A percentile compares a stretch with the other conserved stretches of the same genome.
Conservation (phyloP, 2,329 filamentous ascomycete species). For the Phoma sp. region DNA sequence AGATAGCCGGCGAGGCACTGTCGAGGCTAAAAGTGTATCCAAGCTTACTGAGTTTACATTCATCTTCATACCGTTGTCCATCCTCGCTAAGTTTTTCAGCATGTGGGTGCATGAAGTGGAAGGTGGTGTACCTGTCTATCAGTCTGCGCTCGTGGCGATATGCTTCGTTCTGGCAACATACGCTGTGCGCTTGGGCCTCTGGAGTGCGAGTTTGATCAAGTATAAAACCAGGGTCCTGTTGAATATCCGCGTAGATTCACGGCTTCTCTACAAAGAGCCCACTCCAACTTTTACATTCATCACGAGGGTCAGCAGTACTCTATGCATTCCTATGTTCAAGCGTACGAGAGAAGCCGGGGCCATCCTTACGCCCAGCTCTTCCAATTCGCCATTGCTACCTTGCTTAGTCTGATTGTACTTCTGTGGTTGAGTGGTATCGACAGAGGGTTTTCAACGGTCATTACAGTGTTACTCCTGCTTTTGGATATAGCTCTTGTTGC, state of each 20-base stretch:
- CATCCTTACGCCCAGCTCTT: neutral
- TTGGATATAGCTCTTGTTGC: neutral
- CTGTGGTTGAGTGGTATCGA: neutral
- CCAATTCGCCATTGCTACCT: neutral
- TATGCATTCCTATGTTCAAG: neutral
- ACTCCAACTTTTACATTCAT: neutral
- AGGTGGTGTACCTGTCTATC: constrained; percentile 20
- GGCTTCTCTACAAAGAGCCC: neutral
- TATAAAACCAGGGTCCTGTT: neutral
- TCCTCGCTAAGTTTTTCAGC: constrained; percentile 36
- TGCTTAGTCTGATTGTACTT: neutral
- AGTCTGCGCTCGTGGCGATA: constrained; percentile 2
- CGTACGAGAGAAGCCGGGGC: too few species aligned
- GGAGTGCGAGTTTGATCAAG: neutral
- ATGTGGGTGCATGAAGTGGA: constrained; percentile 36
- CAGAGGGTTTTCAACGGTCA: neutral
- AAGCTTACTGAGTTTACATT: constrained; percentile 45
- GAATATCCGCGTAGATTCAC: neutral
- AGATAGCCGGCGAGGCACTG: constrained; percentile 37
- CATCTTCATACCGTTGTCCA: constrained; percentile 41
- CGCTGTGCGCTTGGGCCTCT: neutral
- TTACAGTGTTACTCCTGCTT: neutral
- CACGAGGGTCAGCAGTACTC: neutral
- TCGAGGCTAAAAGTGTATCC: constrained; percentile 37
- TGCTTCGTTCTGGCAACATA: neutral